Evolutionary conservation across 345 rosid species (phyloP).

Genomic region (Hevea brasiliensis): DNA sequence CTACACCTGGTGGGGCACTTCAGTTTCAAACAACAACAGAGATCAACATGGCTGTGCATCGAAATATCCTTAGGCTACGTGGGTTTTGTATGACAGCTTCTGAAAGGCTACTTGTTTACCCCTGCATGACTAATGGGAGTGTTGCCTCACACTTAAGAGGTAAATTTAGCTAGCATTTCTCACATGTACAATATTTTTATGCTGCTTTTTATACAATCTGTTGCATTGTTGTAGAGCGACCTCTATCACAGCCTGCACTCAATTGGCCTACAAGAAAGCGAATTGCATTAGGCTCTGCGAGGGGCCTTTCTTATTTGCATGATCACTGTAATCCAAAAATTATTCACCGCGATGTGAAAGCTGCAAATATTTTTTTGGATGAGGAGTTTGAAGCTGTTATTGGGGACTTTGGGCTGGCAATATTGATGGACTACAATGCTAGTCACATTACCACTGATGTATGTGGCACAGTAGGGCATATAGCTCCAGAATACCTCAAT

Average conservation of each 20-base stretch:
- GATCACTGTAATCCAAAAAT: constrained; percentile 12
- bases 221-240: background rate
- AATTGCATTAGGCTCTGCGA: constrained; percentile 10
- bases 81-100: background rate
- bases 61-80: background rate
- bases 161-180: background rate
- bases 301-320: constrained; percentile 8
- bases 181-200: background rate
- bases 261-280: constrained; percentile 1
- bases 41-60: constrained; percentile 4
- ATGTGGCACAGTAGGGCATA: constrained; percentile 9
- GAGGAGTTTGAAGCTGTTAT: constrained; percentile 5
- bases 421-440: constrained; percentile 2
- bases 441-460: constrained; percentile 7
- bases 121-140: constrained; percentile 10
- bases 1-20: background rate
- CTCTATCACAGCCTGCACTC: background rate
- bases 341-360: constrained; percentile 10
- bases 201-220: background rate
- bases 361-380: constrained; percentile 10
- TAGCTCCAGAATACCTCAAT: constrained; percentile 11
- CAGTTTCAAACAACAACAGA: background rate
- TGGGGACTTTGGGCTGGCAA: constrained; percentile 12
- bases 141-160: constrained; percentile 2
- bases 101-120: constrained; percentile 5